These are phyloP conservation scores for Colletotrichum sp. DNA, from an alignment of 2,329 filamentous ascomycete genomes.

Conservation along the genomic window DNA sequence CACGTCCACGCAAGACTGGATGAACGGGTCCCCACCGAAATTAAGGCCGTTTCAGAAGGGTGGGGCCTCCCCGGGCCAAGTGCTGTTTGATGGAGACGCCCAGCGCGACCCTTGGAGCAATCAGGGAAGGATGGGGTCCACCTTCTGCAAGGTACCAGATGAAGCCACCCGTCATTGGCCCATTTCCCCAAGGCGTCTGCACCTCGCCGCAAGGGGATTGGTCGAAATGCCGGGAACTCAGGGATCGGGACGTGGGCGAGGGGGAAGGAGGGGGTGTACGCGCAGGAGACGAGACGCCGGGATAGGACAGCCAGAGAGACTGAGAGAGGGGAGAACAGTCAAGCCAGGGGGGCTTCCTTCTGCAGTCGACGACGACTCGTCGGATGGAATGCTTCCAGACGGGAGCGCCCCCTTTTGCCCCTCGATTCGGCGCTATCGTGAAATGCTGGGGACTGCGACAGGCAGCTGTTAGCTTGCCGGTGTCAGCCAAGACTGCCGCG, in stretches of 20 bases:
- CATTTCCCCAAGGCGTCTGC: neutral
- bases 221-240: neutral
- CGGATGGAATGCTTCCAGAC: neutral
- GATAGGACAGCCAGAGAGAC: neutral
- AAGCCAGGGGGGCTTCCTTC: neutral
- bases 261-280: neutral
- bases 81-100: constrained; percentile 14
- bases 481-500: constrained; percentile 12
- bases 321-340: neutral
- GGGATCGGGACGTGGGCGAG: neutral
- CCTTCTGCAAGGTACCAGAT: constrained; percentile 24
- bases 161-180: neutral
- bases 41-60: constrained; percentile 22
- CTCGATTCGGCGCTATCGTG: neutral
- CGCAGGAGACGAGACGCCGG: neutral
- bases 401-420: neutral
- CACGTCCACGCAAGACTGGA: constrained; percentile 20
- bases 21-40: constrained; percentile 23
- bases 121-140: constrained; percentile 3
- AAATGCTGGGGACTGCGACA: neutral
- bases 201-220: neutral
- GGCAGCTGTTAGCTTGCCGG: neutral
- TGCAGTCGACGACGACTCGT: neutral
- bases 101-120: constrained; percentile 22
- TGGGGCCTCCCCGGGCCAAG: constrained; percentile 14